Conservation (phyloP, 495 filamentous ascomycete species). For the Neurospora discreta region DNA sequence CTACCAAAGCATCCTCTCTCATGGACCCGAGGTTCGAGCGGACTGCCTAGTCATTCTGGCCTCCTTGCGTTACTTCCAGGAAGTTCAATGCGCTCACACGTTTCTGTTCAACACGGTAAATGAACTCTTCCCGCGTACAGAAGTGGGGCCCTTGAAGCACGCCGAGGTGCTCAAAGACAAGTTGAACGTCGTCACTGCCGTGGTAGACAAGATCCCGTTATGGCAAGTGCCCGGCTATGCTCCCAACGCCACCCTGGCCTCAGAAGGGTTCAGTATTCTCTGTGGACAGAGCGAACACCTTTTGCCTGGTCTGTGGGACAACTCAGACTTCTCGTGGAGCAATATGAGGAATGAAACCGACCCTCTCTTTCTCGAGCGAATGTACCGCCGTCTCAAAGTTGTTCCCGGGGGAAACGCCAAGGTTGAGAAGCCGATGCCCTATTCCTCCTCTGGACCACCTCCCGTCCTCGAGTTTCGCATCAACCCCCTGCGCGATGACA, state of each 20-base stretch:
- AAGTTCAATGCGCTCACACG: neutral
- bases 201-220: constrained; percentile 24
- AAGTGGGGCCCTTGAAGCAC: neutral
- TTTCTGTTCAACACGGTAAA: neutral
- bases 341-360: neutral
- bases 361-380: neutral
- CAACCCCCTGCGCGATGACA: neutral
- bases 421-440: constrained; percentile 3
- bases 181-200: constrained; percentile 23
- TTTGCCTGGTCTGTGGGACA: constrained; percentile 23
- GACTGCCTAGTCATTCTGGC: neutral
- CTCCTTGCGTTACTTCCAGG: neutral
- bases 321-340: neutral
- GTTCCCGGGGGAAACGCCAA: neutral
- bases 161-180: neutral
- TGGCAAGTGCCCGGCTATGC: neutral
- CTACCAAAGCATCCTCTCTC: neutral
- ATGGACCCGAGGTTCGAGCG: neutral
- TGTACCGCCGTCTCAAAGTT: neutral
- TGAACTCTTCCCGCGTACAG: neutral
- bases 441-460: neutral
- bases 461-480: constrained; percentile 7
- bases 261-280: constrained; percentile 34
- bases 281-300: constrained; percentile 15
- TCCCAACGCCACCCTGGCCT: constrained; percentile 9